Percentiles rank a stretch among this genome's conserved stretches.
Conservation (phyloP, 2,329 filamentous ascomycete genomes). For the Colletotrichum simmondsii region DNA sequence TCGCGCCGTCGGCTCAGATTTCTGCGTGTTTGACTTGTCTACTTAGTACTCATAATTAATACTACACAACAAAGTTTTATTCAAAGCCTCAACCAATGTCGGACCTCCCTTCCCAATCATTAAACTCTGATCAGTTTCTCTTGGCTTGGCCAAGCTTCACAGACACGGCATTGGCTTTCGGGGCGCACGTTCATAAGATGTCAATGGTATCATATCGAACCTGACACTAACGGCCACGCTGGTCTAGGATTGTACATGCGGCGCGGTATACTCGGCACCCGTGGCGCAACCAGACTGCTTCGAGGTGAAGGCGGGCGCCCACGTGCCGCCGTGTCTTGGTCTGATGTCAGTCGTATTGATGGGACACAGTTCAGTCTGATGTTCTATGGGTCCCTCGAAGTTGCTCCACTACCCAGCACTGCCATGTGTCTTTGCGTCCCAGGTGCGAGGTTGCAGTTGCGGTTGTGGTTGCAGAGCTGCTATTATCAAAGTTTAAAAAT, state of each 20-base stretch:
- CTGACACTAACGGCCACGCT: background rate
- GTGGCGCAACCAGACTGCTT: too few species aligned
- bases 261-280: background rate
- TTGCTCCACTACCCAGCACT: slow-evolving; percentile 1
- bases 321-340: background rate
- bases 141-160: slow-evolving; percentile 22
- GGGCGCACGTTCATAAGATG: slow-evolving; percentile 10
- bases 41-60: slow-evolving; percentile 1
- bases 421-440: slow-evolving; percentile 9
- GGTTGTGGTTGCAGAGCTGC: background rate
- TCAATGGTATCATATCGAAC: background rate
- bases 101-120: background rate
- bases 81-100: background rate
- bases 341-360: background rate
- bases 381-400: background rate
- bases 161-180: background rate
- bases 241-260: too few species aligned
- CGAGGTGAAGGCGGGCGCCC: background rate
- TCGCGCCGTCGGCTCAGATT: background rate
- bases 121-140: slow-evolving; percentile 6
- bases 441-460: background rate
- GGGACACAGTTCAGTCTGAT: slow-evolving; percentile 1
- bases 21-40: background rate
- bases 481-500: slow-evolving; percentile 26
- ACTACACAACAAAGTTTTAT: background rate